Evolutionary conservation across 768 basidiomycete genomes (phyloP), one percentile per base, ranked within the genome.

Genomic region (Boletus rufocinnamomeus): DNA sequence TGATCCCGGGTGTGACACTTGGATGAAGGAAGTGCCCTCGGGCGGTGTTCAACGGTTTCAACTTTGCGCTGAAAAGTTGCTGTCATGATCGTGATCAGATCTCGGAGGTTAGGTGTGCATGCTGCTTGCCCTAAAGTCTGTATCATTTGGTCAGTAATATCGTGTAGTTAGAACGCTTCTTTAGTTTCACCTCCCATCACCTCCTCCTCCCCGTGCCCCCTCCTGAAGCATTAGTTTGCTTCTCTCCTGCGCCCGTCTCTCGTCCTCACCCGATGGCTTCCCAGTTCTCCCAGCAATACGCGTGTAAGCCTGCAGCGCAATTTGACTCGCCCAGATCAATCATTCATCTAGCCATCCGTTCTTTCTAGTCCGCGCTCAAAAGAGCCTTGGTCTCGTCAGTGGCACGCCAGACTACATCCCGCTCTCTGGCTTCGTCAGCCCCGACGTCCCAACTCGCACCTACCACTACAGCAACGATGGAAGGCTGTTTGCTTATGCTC

Each of bases 391-490:
- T 64, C 84, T 98, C 67, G 84, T 95, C 69, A 82, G 86, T 60
- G 93, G 91, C 50, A 81, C 87, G 11, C 93, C 96, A 49, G 80
- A 83, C 67, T 98, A 94, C 72, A 68, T 76, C 23, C 74, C 85
- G 19, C 75, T 91, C 25, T 75, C 84, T 60, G 83, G 82, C 44
- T 91, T 90, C 65, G 73, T 74, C 57, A 79, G 76, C 35, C 90
- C 91, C 47, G 89, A 91, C 45, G 84, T 81, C 28, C 79, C 91
- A 56, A 86, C 87, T 43, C 83, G 90, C 66, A 88, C 84, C 54
- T 90, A 84, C 71, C 81, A 82, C 63, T 96, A 96, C 76, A 94
- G 92, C 70, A 79, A 81, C 56, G 92, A 97, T 69, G 95, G 95
- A 67, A 82, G 91, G 70, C 80, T 93, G 61, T 93, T 89, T 69